Base-by-base conservation (phyloP, 805 yeast genomes). In the Barnettozyma populi region DNA sequence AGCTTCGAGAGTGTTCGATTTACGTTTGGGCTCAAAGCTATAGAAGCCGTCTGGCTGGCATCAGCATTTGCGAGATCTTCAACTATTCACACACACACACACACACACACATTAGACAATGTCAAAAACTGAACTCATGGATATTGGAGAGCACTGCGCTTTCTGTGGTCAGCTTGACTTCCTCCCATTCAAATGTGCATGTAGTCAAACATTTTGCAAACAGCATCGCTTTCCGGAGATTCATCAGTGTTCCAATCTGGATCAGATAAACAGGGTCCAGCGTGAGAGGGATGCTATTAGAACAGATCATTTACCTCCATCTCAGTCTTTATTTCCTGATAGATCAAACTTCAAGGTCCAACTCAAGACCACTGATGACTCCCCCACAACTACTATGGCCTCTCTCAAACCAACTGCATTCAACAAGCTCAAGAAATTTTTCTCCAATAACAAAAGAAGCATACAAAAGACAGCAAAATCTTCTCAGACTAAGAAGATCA, bases 111-210 rank as follows among this genome's bases (percentile, higher is more conserved):
- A 31, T n/a, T n/a, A n/a, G n/a, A n/a, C 37, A 43, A 54, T 57
- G 60, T 57, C 62, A 7, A 57, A 54, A 43, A 59, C 61, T 14
- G 62, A 54, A 23, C 45, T 61, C 14, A 59, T 61, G 63, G 64
- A 61, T 39, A 59, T 61, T 14, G 65, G 65, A 9, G 61, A 60
- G 41, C 64, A 60, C 45, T 61, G 65, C 42, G 50, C 62, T 3
- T 57, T 53, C 41, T 61, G 65, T 50, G 64, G 64, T 3, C 64
- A 60, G 42, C 48, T 60, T 2, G 65, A 61, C 39, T 61, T 60
- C 47, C 47, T 61, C 18, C 65, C 65, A 0, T 61, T 60, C 49
- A 59, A 50, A 41, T 61, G 65, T 37, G 36, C 52, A n/a, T 61
- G 65, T 40, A 50, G 50, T 7, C 44, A 42, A 19, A 52, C 51